Evolutionary conservation across 2,329 filamentous ascomycete genomes (phyloP), one percentile per base, ranked within the genome.

Genomic region (Sporothrix pseudoabietina): DNA sequence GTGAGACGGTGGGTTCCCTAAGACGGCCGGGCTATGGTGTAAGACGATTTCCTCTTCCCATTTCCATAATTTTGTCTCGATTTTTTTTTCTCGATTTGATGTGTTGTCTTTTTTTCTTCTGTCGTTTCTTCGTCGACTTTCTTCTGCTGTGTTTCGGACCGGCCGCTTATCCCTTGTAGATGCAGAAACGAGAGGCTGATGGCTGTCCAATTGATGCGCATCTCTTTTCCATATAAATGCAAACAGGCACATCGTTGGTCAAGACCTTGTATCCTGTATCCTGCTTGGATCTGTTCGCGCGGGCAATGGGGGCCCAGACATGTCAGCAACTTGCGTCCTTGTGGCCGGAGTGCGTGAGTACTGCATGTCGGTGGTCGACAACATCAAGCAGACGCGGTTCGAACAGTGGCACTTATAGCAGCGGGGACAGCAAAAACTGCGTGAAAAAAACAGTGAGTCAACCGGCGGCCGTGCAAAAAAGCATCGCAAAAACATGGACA

Each of bases 371-470:
- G 41, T 9, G 10, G 16, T 32, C 65, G 14, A 52, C 30, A 52
- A 26, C 12, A 66, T 5, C 32, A 30, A 16, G 26, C 26, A 26
- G 26, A 12, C 16, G 32, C 32, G 59, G 59, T 39, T 41, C 22
- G 32, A 63, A 32, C 19, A 44, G 59, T 63, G 59, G 59, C 59
- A 22, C 59, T 63, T n/a, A 7, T 19, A 41, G n/a, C 59, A 63
- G n/a, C 59, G 41, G 32, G 59, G 59, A n/a, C 35, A 22, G 19
- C 55, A 41, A 22, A 35, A 44, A 49, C 3, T 57, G 66, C 66
- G 65, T 69, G 44, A 69, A 69, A 66, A 30, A 30, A 55, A 16
- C n/a, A 22, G 19, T 55, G 68, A 70, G 52, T 70, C 52, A 70
- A 70, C n/a, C 47, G 66, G 26, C 22, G 26, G 19, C 14, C 39